Evolutionary conservation across 208 protist genomes (phyloP).

Genomic region (Trypanosoma platydactyli): DNA sequence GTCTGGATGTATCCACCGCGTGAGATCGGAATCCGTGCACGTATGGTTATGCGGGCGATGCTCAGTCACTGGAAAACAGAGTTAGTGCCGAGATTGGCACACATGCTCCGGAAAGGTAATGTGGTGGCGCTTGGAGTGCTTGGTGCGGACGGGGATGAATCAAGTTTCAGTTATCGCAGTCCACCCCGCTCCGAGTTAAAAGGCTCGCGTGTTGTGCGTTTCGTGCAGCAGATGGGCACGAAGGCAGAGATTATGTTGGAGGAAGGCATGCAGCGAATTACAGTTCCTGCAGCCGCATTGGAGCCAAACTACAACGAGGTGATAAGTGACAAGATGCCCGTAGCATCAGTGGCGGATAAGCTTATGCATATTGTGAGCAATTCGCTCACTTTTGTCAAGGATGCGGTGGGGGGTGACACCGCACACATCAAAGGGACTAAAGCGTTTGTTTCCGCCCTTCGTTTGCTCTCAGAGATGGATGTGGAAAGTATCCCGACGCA

Average conservation of each 20-base stretch:
- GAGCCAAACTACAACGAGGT: slow-evolving; percentile 49
- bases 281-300: slow-evolving; percentile 39
- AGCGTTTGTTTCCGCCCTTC: slow-evolving; percentile 31
- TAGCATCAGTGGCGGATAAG: slow-evolving; percentile 22
- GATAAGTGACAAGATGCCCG: slow-evolving; percentile 27
- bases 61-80: slow-evolving; percentile 50
- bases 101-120: slow-evolving; percentile 23
- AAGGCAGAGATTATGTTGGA: slow-evolving; percentile 51
- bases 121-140: slow-evolving; percentile 55
- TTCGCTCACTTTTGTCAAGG: slow-evolving; percentile 22
- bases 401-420: neutral
- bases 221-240: slow-evolving; percentile 51
- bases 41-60: slow-evolving; percentile 70
- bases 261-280: slow-evolving; percentile 38
- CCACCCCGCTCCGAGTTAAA: slow-evolving; percentile 39
- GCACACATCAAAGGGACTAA: slow-evolving; percentile 23
- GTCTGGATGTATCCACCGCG: slow-evolving; percentile 73
- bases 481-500: neutral
- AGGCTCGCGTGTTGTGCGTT: slow-evolving; percentile 33
- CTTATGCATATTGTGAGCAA: slow-evolving; percentile 17
- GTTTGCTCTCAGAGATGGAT: slow-evolving; percentile 35
- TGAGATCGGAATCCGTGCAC: slow-evolving; percentile 60
- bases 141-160: slow-evolving; percentile 81
- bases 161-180: slow-evolving; percentile 48
- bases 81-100: slow-evolving; percentile 30